Evolutionary conservation across 768 basidiomycete species (phyloP), one percentile per base, ranked within the genome.

Genomic region (Russula sp.): DNA sequence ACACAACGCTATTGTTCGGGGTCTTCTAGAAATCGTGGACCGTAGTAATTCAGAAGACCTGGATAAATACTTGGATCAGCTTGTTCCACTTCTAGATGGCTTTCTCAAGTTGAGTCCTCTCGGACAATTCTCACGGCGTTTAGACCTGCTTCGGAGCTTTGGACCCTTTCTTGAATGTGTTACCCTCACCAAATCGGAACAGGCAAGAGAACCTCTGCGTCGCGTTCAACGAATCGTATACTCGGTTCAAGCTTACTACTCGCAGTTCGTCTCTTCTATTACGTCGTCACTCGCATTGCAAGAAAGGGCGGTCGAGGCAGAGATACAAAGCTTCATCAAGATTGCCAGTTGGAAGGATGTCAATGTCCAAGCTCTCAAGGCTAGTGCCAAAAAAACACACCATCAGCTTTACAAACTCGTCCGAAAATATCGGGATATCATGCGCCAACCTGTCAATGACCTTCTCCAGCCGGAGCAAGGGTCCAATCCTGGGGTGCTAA

Each of bases 271-370:
- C 18, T 66, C 75, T 0, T 71, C 75, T 13, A 71, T 94, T 34
- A 69, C 74, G 2, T 69, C 74, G 2, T 77, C 77, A n/a, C 75
- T 97, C 34, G 68, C 71, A 3, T 73, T 79, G 18, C 86, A 90
- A 70, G 82, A 87, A 55, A 74, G 73, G 0, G 70, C 68, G 0
- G 72, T 97, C 37, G 93, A 98, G 74, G 88, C 85, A 68, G 89
- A 95, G 60, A 81, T 98, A 56, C 83, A 80, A 62, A 85, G 82
- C 49, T 87, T 94, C 71, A 88, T 98, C 78, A 96, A 94, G 73
- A 79, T 99, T 50, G 97, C 97, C 2, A 98, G 94, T 70, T 98
- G 97, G 97, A 97, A 91, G 74, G 97, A 99, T 71, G 78, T 94
- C 71, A 99, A 98, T 70, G 89, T 98, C 10, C 88, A 91, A 66